Evolutionary conservation across 2,329 filamentous ascomycete species (phyloP).

Genomic region (Thielaviopsis ethacetica): DNA sequence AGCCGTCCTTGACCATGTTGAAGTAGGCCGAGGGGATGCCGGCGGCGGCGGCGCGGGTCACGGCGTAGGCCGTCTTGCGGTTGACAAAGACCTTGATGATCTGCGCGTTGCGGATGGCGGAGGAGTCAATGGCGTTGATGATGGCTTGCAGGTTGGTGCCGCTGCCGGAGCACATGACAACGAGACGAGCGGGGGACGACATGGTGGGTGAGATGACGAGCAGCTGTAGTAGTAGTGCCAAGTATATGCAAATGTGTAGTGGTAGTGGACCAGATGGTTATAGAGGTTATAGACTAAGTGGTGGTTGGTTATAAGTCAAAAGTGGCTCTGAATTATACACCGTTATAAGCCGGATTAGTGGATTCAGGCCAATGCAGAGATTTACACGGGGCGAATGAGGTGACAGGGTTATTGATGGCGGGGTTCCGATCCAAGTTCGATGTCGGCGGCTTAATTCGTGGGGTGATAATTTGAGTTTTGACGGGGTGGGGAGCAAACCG

Average conservation of each 20-base stretch:
- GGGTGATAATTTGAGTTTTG: neutral
- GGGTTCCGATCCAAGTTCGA: neutral
- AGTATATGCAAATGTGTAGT: neutral
- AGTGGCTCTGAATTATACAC: neutral
- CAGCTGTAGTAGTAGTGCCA: no score
- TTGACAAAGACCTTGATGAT: slow-evolving; percentile 34
- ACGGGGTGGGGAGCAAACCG: no score
- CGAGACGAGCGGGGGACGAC: slow-evolving; percentile 30
- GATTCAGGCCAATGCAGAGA: neutral
- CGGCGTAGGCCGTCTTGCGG: slow-evolving; percentile 30
- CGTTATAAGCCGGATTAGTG: neutral
- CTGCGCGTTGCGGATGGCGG: slow-evolving; percentile 23
- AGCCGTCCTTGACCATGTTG: slow-evolving; percentile 62
- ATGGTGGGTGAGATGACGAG: neutral
- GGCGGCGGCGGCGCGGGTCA: slow-evolving; percentile 27
- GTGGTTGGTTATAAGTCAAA: neutral
- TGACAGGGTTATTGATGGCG: slow-evolving; percentile 2
- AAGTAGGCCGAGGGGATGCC: slow-evolving; percentile 63
- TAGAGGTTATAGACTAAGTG: no score
- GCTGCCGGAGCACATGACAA: slow-evolving; percentile 56
- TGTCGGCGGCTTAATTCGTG: neutral
- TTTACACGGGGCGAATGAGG: neutral
- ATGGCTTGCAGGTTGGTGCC: slow-evolving; percentile 70
- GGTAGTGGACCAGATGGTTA: neutral
- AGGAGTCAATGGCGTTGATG: slow-evolving; percentile 28